These are phyloP conservation scores for Pythium guiyangense DNA, from an alignment of 352 stramenopile species.

Conservation along the genomic window DNA sequence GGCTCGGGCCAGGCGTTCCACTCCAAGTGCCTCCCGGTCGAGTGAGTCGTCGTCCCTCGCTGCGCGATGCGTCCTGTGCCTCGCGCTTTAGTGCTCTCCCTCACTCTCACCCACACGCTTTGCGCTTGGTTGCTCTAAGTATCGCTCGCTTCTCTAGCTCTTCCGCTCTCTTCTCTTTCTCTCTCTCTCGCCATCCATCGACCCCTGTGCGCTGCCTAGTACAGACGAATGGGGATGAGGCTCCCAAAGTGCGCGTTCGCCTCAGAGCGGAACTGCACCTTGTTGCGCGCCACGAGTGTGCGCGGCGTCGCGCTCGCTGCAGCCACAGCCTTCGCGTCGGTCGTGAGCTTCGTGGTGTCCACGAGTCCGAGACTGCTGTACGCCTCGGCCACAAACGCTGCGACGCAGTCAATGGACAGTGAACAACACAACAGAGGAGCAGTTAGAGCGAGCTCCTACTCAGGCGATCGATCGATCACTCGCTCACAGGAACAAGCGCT, in stretches of 20 bases:
- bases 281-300: constrained; percentile 32
- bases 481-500: background rate
- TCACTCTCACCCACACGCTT: background rate
- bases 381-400: constrained; percentile 61
- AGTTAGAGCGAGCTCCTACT: background rate
- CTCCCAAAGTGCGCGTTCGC: constrained; percentile 31
- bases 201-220: constrained; percentile 8
- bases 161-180: background rate
- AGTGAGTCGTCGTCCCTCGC: constrained; percentile 12
- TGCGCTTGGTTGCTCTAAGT: constrained; percentile 6
- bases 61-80: background rate
- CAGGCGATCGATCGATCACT: background rate
- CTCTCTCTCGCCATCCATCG: constrained; percentile 4
- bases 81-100: too few relatives aligned
- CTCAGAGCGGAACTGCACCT: constrained; percentile 36
- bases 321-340: constrained; percentile 21
- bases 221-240: constrained; percentile 65
- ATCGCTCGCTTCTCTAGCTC: background rate
- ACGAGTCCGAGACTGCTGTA: constrained; percentile 66
- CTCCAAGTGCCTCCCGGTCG: constrained; percentile 72
- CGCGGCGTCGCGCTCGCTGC: constrained; percentile 40
- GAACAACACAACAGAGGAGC: background rate
- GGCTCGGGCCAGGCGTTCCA: constrained; percentile 77
- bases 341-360: constrained; percentile 32
- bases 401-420: background rate